Evolutionary conservation across 2,329 filamentous ascomycete species (phyloP).

Genomic region (Arthrinium phaeospermum): DNA sequence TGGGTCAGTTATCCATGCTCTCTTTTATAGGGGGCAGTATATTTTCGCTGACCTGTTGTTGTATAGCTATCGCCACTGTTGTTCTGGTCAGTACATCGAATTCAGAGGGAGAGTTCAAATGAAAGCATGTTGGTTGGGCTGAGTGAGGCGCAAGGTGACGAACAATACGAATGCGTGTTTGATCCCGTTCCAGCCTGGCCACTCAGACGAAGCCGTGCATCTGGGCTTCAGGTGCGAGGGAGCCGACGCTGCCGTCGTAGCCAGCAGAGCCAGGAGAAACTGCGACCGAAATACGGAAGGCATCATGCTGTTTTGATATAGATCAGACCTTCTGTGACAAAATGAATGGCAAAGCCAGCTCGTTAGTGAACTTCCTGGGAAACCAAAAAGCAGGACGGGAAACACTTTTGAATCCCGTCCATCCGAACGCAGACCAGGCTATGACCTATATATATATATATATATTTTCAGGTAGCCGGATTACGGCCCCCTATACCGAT

Average conservation of each 20-base stretch:
- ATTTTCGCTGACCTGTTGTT: conserved; percentile 32
- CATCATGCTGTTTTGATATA: neutral
- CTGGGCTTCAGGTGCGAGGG: neutral
- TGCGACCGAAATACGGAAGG: neutral
- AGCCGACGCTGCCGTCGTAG: neutral
- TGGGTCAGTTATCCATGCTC: neutral
- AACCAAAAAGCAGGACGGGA: neutral
- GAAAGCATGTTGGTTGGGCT: neutral
- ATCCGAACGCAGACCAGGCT: neutral
- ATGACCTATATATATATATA: neutral
- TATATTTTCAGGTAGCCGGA: neutral
- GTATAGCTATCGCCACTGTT: conserved; percentile 42
- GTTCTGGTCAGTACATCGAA: conserved; percentile 14
- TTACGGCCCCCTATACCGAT: neutral
- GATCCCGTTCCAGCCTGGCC: conserved; percentile 44
- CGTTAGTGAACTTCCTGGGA: neutral
- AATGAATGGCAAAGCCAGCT: neutral
- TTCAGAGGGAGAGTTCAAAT: neutral
- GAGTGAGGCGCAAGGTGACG: conserved; percentile 26
- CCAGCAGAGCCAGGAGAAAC: neutral
- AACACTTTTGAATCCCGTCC: too few relatives aligned
- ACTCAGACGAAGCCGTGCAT: conserved; percentile 25
- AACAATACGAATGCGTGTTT: conserved; percentile 51
- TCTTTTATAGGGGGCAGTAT: neutral
- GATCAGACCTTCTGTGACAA: neutral